Percentiles rank a stretch among this genome's conserved stretches.
phyloP scores from a whole-genome alignment of 2,329 filamentous ascomycete genomes.

The Tolypocladium sp. region DNA sequence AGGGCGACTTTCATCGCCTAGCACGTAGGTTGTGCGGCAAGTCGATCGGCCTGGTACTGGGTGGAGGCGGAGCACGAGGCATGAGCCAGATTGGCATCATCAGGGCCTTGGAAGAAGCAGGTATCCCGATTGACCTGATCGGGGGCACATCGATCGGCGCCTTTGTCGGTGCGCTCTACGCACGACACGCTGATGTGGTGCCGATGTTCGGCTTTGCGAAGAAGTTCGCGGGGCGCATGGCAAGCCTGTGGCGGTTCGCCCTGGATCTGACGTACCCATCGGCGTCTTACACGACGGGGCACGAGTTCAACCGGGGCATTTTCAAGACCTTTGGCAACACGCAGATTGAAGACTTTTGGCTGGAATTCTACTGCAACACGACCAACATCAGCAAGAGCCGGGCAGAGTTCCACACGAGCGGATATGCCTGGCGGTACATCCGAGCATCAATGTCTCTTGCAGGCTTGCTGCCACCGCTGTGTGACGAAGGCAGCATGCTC shows the following conservation, averaged over 20 bases:
- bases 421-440: conserved; percentile 96
- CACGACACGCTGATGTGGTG: conserved; percentile 90
- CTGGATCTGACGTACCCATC: conserved; percentile 94
- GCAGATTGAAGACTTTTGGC: conserved; percentile 98
- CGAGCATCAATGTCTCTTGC: conserved; percentile 95
- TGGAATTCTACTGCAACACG: conserved; percentile 98
- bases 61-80: conserved; percentile 85
- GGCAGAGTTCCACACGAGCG: conserved; percentile 86
- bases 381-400: conserved; percentile 96
- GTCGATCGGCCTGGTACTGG: conserved; percentile 87
- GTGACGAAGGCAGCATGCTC: conserved; percentile 94
- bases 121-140: conserved; percentile 90
- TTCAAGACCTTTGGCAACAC: conserved; percentile 97
- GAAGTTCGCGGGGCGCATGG: conserved; percentile 98
- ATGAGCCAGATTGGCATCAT: conserved; percentile 93
- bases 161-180: conserved; percentile 92
- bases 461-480: conserved; percentile 83
- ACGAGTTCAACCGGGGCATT: conserved; percentile 97
- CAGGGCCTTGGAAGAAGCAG: conserved; percentile 87
- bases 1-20: conserved; percentile 91
- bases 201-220: conserved; percentile 95
- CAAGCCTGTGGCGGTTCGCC: conserved; percentile 97
- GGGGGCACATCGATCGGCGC: conserved; percentile 94
- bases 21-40: conserved; percentile 86
- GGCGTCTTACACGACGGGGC: conserved; percentile 92